Evolutionary conservation across 1,284 basidiomycete genomes (phyloP).

Genomic region (Leccinum fallax): DNA sequence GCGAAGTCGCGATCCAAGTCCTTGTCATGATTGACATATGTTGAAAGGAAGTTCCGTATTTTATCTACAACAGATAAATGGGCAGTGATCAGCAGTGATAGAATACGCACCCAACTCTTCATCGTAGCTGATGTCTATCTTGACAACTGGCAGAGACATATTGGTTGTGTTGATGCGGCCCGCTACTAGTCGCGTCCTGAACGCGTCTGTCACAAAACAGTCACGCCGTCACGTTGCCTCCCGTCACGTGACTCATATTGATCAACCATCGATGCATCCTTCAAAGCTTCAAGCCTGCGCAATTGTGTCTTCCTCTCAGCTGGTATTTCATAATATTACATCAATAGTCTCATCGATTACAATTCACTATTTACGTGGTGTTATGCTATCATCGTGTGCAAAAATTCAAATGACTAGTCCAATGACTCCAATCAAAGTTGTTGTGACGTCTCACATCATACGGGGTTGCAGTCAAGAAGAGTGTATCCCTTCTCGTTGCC

Average conservation of each 20-base stretch:
- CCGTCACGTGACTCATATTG: conserved; percentile 21
- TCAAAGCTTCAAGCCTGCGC: too few relatives aligned
- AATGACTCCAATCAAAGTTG: neutral
- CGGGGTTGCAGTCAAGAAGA: conserved; percentile 22
- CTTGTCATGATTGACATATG: conserved; percentile 64
- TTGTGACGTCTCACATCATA: neutral
- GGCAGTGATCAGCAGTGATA: conserved; percentile 36
- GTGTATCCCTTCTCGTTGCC: conserved; percentile 22
- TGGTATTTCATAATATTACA: neutral
- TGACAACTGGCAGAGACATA: conserved; percentile 53
- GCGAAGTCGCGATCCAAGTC: conserved; percentile 71
- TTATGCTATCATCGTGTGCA: neutral
- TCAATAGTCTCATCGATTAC: neutral
- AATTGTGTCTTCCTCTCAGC: neutral
- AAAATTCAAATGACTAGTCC: neutral
- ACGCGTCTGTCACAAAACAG: conserved; percentile 31
- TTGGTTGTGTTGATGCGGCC: conserved; percentile 6
- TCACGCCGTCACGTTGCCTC: conserved; percentile 20
- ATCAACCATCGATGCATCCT: too few relatives aligned
- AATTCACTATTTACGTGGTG: neutral
- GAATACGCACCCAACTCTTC: conserved; percentile 48
- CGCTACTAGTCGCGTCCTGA: conserved; percentile 10
- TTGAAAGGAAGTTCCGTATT: conserved; percentile 71
- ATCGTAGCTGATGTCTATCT: conserved; percentile 49
- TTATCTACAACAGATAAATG: conserved; percentile 46